Conservation (phyloP, 768 basidiomycete genomes). For the Amanita muscaria region DNA sequence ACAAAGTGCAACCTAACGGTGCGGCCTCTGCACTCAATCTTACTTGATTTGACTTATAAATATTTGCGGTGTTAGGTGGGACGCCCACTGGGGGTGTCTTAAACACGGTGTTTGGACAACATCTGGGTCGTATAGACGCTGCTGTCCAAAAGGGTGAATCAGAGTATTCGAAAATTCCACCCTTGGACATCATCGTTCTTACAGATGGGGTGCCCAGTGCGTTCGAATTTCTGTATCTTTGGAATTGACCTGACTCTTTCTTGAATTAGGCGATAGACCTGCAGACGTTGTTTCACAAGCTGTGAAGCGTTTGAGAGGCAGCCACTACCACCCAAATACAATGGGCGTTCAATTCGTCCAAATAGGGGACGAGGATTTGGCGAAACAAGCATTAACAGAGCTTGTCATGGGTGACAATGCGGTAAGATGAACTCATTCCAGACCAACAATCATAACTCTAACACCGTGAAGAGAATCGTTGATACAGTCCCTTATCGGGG, state of each 20-base stretch:
- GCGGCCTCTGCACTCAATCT: not conserved
- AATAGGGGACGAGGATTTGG: constrained; percentile 20
- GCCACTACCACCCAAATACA: constrained; percentile 24
- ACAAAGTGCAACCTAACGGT: constrained; percentile 14
- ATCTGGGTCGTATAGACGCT: constrained; percentile 15
- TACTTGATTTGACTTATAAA: not conserved
- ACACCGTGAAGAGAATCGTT: constrained; percentile 20
- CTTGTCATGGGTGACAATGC: constrained; percentile 21
- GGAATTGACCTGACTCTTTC: not conserved
- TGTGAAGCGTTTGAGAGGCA: constrained; percentile 14
- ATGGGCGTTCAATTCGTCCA: constrained; percentile 27
- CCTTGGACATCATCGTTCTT: constrained; percentile 25
- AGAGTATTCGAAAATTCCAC: constrained; percentile 18
- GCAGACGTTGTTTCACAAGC: constrained; percentile 17
- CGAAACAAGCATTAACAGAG: constrained; percentile 16
- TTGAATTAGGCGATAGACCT: constrained; percentile 13
- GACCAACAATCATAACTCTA: not conserved
- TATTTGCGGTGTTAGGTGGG: constrained; percentile 11
- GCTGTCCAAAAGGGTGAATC: not conserved
- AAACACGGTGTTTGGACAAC: constrained; percentile 14
- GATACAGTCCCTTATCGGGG: constrained; percentile 23
- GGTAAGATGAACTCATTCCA: constrained; percentile 10
- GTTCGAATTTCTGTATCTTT: constrained; percentile 1
- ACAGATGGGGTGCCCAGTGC: constrained; percentile 25
- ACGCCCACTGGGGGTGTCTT: constrained; percentile 24